Evolutionary conservation across 495 filamentous ascomycete species (phyloP), one percentile per base, ranked within the genome.

Genomic region (Beverwykella pulmonaria): DNA sequence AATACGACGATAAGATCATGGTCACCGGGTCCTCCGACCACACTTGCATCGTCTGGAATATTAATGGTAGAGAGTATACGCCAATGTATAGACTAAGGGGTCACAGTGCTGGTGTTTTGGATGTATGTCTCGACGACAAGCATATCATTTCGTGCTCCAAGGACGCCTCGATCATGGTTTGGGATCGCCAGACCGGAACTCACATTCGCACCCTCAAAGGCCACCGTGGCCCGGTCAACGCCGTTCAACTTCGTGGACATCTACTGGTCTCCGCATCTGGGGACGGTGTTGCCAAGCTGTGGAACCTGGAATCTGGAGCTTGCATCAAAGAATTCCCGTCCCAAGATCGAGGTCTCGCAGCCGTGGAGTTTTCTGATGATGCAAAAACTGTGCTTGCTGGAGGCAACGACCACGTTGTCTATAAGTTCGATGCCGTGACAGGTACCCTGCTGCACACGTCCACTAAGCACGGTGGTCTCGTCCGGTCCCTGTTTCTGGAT

Each of bases 121-220:
- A 98, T 75, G 86, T 98, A 5, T 91, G 89, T 71, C 92, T 98
- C 67, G 92, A 98, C 75, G 85, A 91, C 58, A 86, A 89, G 55
- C 88, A 94, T 78, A 97, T 98, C 66, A 88, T 98, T 19, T 96
- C 93, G 25, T 97, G 93, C 79, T 96, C 91, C 67, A 98, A 98
- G 77, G 94, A 98, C 78, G 85, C 87, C 44, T 90, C 84, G 14
- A 92, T 98, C 73, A 92, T 90, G 75, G 86, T 98, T 20, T 98
- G 94, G 94, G 90, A 96, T 69, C 90, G 93, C 53, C 76, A 82
- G 14, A 94, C 90, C 0, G 90, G 90, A 47, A 79, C 78, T 3
- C 80, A 92, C 22, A 76, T 94, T 47, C 88, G 88, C 64, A 88
- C 88, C 69, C 82, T 98, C 41, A 81, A 82, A 41, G 94, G 93